Conservation (phyloP, 371 early-diverging fungal genomes). For the Saksenaea vasiformis region DNA sequence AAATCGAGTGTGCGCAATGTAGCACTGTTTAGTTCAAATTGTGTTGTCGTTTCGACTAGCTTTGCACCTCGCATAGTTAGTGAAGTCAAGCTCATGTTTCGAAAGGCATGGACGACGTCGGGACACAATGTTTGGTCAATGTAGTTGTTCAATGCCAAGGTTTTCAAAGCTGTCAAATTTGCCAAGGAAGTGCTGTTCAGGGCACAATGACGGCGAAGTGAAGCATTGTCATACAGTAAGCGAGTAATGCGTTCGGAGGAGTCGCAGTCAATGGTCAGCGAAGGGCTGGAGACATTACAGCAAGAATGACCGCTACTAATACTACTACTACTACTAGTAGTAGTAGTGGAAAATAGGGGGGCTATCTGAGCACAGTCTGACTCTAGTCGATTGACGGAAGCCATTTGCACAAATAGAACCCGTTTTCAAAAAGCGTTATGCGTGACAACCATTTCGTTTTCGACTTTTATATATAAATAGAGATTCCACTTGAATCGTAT, state of each 20-base stretch:
- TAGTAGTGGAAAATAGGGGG: no score
- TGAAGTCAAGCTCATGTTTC: not conserved
- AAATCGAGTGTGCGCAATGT: slow-evolving; percentile 5
- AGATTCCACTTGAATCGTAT: no score
- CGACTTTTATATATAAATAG: no score
- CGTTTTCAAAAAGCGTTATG: not conserved
- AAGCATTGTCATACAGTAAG: not conserved
- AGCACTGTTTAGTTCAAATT: not conserved
- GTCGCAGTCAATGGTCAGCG: not conserved
- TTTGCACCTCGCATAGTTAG: slow-evolving; percentile 10
- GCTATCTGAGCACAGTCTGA: not conserved
- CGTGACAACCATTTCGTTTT: no score
- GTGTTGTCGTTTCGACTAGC: not conserved
- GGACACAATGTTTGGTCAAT: slow-evolving; percentile 8
- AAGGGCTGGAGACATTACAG: not conserved
- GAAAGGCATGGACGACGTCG: not conserved
- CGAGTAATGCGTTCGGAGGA: not conserved
- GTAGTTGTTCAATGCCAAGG: slow-evolving; percentile 10
- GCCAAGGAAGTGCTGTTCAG: not conserved
- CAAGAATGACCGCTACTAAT: not conserved
- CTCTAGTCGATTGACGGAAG: not conserved
- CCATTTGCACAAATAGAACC: no score
- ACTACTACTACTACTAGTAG: no score
- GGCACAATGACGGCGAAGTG: not conserved
- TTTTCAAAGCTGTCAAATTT: not conserved